phyloP scores from a whole-genome alignment of 768 basidiomycete genomes.

The Rhodosporidiobolus odoratus region DNA sequence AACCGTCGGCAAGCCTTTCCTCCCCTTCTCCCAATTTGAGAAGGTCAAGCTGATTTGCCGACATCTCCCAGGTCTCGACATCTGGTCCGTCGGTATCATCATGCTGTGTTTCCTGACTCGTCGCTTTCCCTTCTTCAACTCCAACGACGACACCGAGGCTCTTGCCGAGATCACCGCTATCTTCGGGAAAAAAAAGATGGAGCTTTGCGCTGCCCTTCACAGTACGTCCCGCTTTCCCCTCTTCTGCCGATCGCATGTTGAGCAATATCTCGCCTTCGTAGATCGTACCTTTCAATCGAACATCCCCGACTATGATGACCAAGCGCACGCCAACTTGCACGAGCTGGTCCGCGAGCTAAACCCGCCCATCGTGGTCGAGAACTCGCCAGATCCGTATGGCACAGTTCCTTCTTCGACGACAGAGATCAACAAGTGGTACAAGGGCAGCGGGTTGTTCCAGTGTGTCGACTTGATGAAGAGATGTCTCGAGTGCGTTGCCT shows the following conservation, averaged over 20 bases:
- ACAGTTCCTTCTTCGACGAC: conserved; percentile 35
- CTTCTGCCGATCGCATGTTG: neutral
- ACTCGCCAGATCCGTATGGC: conserved; percentile 52
- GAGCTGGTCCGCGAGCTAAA: conserved; percentile 73
- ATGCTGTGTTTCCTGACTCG: conserved; percentile 82
- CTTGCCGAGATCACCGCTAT: conserved; percentile 89
- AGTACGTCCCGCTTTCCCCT: conserved; percentile 55
- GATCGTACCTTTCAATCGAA: conserved; percentile 89
- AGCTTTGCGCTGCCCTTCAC: conserved; percentile 77
- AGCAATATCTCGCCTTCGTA: too few relatives aligned
- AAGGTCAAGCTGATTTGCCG: neutral
- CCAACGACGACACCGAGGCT: conserved; percentile 88
- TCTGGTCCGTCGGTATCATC: conserved; percentile 92
- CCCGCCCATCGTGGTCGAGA: conserved; percentile 53
- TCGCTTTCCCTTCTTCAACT: conserved; percentile 91
- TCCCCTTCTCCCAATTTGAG: neutral
- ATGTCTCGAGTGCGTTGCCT: conserved; percentile 68
- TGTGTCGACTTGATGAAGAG: conserved; percentile 71
- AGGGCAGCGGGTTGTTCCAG: conserved; percentile 55
- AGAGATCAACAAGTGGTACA: conserved; percentile 36
- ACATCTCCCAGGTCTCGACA: conserved; percentile 69
- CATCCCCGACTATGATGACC: conserved; percentile 65
- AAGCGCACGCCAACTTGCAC: conserved; percentile 62
- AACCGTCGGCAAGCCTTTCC: conserved; percentile 63
- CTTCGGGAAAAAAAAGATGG: conserved; percentile 75